These are phyloP conservation scores for Penicillium dipodomyicola DNA, from an alignment of 495 filamentous ascomycete genomes.

Conservation along the genomic window DNA sequence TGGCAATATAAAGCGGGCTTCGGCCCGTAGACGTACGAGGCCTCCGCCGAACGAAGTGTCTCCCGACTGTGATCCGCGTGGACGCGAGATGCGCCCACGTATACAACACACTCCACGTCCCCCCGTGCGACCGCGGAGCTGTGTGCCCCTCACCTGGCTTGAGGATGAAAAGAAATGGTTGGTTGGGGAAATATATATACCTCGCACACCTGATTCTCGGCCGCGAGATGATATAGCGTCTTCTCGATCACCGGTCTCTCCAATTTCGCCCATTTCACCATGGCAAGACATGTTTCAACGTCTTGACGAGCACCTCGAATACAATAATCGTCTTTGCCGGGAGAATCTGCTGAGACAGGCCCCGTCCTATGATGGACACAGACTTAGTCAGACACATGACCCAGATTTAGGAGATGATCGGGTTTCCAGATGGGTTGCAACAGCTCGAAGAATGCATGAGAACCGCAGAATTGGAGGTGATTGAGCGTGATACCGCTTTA, in stretches of 20 bases:
- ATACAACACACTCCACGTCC: background rate
- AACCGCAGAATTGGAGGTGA: background rate
- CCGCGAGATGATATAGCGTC: background rate
- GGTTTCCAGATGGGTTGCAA: slow-evolving; percentile 5
- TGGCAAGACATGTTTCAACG: slow-evolving; percentile 1
- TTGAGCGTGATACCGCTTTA: background rate
- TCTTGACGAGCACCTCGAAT: background rate
- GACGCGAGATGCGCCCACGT: background rate
- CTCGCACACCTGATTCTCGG: background rate
- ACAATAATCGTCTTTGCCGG: background rate
- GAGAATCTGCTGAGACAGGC: background rate
- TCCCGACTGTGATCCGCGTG: slow-evolving; percentile 2
- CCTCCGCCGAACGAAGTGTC: slow-evolving; percentile 2
- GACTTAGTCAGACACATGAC: background rate
- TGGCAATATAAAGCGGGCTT: background rate
- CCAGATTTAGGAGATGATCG: background rate
- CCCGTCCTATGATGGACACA: slow-evolving; percentile 2
- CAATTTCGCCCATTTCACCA: background rate
- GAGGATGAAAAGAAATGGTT: slow-evolving; percentile 21
- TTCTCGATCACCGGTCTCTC: background rate
- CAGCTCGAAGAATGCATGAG: background rate
- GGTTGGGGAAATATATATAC: background rate
- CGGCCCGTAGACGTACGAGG: slow-evolving; percentile 6
- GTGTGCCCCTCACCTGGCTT: slow-evolving; percentile 14
- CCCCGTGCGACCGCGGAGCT: background rate